phyloP scores from a whole-genome alignment of 139 green algal species.

The Chlorella sp. region DNA sequence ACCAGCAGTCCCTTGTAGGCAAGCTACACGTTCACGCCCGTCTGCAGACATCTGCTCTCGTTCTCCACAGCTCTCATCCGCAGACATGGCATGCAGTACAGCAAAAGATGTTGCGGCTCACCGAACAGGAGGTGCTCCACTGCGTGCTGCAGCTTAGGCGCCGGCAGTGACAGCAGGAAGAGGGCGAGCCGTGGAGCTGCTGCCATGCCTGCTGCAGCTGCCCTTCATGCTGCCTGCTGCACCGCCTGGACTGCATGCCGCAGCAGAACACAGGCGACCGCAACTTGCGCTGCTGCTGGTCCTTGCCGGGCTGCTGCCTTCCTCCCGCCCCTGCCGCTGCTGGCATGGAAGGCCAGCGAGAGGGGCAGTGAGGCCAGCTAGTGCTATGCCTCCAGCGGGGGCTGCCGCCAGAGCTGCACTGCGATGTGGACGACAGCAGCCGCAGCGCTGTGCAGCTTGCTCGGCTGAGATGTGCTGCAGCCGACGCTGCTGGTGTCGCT shows the following conservation, averaged over 20 bases:
- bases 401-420: slow-evolving; percentile 4
- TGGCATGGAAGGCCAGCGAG: not conserved
- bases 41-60: no score
- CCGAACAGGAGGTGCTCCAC: slow-evolving; percentile 25
- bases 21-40: no score
- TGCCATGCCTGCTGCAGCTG: not conserved
- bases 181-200: slow-evolving; percentile 25
- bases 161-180: slow-evolving; percentile 20
- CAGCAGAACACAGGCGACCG: slow-evolving; percentile 18
- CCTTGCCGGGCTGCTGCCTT: not conserved
- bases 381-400: not conserved
- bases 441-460: not conserved
- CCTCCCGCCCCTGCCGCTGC: not conserved
- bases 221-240: not conserved
- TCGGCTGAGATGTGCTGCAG: no score
- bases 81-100: no score
- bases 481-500: not conserved
- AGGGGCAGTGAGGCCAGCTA: slow-evolving; percentile 26
- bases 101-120: not conserved
- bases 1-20: no score
- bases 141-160: slow-evolving; percentile 13
- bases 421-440: not conserved
- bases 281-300: slow-evolving; percentile 11
- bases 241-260: slow-evolving; percentile 13
- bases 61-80: no score